These are phyloP conservation scores for Senna siamea DNA, from an alignment of 306 rosid genomes.

Conservation along the genomic window DNA sequence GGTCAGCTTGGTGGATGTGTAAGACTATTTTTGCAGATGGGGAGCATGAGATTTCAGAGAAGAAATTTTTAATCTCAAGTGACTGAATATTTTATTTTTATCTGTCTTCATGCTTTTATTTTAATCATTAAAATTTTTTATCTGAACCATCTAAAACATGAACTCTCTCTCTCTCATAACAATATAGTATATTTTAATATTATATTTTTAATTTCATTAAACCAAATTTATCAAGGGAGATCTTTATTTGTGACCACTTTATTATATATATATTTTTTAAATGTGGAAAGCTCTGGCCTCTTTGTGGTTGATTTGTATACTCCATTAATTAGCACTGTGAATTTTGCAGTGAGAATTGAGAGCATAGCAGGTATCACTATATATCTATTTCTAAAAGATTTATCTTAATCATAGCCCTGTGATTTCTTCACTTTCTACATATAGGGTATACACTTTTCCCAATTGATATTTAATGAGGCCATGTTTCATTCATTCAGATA, in stretches of 20 bases:
- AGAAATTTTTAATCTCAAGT: constrained; percentile 47
- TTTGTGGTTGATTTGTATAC: constrained; percentile 69
- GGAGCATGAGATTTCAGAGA: constrained; percentile 63
- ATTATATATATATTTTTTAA: constrained; percentile 49
- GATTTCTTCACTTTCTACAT: constrained; percentile 32
- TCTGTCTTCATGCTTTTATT: not conserved
- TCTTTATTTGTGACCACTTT: no score
- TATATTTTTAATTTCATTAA: no score
- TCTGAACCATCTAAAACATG: no score
- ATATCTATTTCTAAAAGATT: constrained; percentile 50
- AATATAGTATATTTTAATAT: no score
- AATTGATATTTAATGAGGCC: not conserved
- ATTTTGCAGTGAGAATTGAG: constrained; percentile 29
- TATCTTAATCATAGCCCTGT: constrained; percentile 61
- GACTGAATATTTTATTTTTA: constrained; percentile 36
- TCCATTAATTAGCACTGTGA: constrained; percentile 6
- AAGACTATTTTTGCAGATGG: constrained; percentile 62
- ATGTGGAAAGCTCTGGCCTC: constrained; percentile 66
- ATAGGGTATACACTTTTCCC: no score
- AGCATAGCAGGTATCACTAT: constrained; percentile 47
- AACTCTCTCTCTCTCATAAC: no score
- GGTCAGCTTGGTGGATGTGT: constrained; percentile 72
- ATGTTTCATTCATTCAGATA: not conserved
- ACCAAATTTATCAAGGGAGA: no score
- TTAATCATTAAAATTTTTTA: no score